Conservation (phyloP, 805 yeast species). For the Lachancea kluyveri region DNA sequence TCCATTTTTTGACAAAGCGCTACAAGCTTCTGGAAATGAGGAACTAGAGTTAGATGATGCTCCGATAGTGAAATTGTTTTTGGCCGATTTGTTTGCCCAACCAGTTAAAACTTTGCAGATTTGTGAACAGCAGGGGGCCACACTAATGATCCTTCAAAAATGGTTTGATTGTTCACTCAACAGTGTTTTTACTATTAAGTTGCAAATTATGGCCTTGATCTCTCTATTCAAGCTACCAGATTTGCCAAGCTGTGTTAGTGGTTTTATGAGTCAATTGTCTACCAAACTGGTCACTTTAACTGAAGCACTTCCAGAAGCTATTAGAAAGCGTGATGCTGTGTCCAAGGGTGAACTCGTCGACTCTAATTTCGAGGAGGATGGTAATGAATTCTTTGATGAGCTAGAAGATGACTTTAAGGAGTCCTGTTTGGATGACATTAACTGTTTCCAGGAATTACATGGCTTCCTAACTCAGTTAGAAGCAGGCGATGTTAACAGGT, state of each 20-base stretch:
- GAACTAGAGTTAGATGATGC: constrained; percentile 34
- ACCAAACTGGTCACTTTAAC: constrained; percentile 45
- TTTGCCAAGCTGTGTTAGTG: constrained; percentile 32
- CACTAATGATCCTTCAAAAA: constrained; percentile 44
- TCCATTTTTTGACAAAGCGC: constrained; percentile 23
- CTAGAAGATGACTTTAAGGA: constrained; percentile 76
- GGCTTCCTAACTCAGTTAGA: constrained; percentile 46
- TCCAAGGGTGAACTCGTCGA: constrained; percentile 39
- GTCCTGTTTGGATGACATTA: constrained; percentile 71
- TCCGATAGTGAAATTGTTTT: constrained; percentile 50
- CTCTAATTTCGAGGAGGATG: constrained; percentile 25
- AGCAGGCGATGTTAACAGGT: constrained; percentile 39
- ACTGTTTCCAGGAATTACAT: constrained; percentile 61
- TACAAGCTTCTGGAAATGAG: constrained; percentile 28
- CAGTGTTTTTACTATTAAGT: constrained; percentile 72
- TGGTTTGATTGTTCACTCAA: constrained; percentile 61
- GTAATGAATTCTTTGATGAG: constrained; percentile 49
- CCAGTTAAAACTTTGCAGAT: constrained; percentile 47
- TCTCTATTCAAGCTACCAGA: constrained; percentile 39
- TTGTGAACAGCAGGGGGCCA: constrained; percentile 41
- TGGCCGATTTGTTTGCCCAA: constrained; percentile 59
- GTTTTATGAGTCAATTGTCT: constrained; percentile 44
- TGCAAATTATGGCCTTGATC: constrained; percentile 62
- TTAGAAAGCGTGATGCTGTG: constrained; percentile 55
- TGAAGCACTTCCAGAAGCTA: constrained; percentile 64